Conservation (phyloP, 805 yeast genomes). For the Ogataea populi-albae region DNA sequence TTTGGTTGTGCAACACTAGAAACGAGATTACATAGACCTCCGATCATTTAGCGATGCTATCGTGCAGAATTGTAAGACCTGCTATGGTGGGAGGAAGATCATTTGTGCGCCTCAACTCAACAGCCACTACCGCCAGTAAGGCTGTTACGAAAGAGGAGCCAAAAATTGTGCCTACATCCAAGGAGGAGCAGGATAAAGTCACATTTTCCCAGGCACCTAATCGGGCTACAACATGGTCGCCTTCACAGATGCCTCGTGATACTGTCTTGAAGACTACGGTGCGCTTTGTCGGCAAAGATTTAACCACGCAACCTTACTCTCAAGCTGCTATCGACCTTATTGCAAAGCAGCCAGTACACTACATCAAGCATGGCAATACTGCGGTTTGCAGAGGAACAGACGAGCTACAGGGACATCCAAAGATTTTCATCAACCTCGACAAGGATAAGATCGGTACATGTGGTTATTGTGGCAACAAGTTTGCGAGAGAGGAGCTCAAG, state of each 20-base stretch:
- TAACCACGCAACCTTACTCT: slow-evolving; percentile 70
- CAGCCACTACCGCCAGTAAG: slow-evolving; percentile 9
- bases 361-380: slow-evolving; percentile 47
- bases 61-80: neutral
- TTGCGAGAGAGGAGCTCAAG: slow-evolving; percentile 51
- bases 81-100: neutral
- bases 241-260: slow-evolving; percentile 58
- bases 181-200: slow-evolving; percentile 10
- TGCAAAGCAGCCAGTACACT: slow-evolving; percentile 67
- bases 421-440: slow-evolving; percentile 76
- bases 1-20: too few species aligned
- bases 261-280: slow-evolving; percentile 54
- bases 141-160: slow-evolving; percentile 14
- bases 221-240: slow-evolving; percentile 67
- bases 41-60: too few species aligned
- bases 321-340: slow-evolving; percentile 83
- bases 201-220: slow-evolving; percentile 67
- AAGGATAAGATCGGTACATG: slow-evolving; percentile 69
- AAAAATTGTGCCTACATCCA: slow-evolving; percentile 11
- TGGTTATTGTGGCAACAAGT: slow-evolving; percentile 78
- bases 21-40: too few species aligned
- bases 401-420: slow-evolving; percentile 82
- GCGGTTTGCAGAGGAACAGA: slow-evolving; percentile 86
- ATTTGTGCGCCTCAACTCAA: slow-evolving; percentile 4
- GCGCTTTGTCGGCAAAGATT: slow-evolving; percentile 69